Percentiles rank a stretch among this genome's conserved stretches.
Evolutionary conservation across 768 basidiomycete species (phyloP).

Genomic region (Thelephora aurantiotincta): DNA sequence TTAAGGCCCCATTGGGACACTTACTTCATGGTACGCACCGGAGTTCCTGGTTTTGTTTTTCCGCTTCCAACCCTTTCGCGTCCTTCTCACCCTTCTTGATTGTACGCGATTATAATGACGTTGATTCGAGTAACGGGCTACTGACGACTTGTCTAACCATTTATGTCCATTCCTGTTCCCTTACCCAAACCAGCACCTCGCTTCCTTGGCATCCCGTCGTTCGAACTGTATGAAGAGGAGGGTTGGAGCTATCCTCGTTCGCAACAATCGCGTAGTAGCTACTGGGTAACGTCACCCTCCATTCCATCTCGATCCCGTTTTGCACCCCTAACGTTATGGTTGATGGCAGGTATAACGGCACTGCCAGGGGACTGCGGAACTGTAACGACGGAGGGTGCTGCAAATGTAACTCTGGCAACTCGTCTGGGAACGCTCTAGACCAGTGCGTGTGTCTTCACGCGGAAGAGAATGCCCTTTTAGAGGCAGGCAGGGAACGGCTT

Average conservation of each 20-base stretch:
- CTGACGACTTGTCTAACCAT: too few species aligned
- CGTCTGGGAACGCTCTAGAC: conserved; percentile 20
- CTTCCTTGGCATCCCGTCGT: conserved; percentile 75
- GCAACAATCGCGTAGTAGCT: conserved; percentile 64
- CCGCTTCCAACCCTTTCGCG: too few species aligned
- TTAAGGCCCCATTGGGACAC: conserved; percentile 88
- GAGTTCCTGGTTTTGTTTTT: too few species aligned
- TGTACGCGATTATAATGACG: too few species aligned
- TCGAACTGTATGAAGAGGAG: conserved; percentile 97
- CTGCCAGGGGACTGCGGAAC: conserved; percentile 78
- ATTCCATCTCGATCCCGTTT: background rate
- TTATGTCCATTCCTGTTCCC: conserved; percentile 2
- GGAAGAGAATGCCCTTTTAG: conserved; percentile 92
- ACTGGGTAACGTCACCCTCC: conserved; percentile 46
- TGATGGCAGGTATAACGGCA: conserved; percentile 76
- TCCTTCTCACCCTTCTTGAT: background rate
- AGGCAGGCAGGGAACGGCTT: conserved; percentile 87
- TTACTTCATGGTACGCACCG: conserved; percentile 77
- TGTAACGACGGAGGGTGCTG: conserved; percentile 87
- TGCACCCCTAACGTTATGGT: conserved; percentile 1
- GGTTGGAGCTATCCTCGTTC: conserved; percentile 87
- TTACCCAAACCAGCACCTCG: conserved; percentile 47
- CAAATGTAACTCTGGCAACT: conserved; percentile 53
- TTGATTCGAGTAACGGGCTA: too few species aligned
- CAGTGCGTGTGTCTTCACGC: conserved; percentile 95